Base-by-base conservation (phyloP, 2,329 filamentous ascomycete species). In the Fusarium tupiense region DNA sequence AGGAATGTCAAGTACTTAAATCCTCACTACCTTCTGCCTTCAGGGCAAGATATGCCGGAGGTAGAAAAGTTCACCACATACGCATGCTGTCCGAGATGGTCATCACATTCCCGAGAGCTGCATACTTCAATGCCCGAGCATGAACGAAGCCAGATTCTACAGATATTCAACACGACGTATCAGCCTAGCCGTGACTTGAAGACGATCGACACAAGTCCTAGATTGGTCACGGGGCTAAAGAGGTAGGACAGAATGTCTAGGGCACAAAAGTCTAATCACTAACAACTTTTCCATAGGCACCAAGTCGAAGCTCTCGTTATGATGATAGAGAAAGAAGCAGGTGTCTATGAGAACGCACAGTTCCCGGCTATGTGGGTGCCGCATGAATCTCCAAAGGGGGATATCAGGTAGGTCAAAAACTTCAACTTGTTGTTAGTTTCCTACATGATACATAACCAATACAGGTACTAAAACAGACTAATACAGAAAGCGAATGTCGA, bases 271-370 rank as follows among this genome's bases (percentile, higher is more conserved):
- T 12, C n/a, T 44, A 19, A 17, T 31, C 14, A 56, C 8, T 49
- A 4, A 49, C 19, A 33, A 13, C 11, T 14, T 8, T 16, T 41
- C 26, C 7, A 5, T 47, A 67, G 64, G 12, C 64, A 67, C 37
- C 59, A 67, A 41, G 29, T 53, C 16, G 50, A 52, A 24, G 65
- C 65, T 24, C 50, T 68, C 2, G 47, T 20, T 5, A 63, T 57
- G 52, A 67, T 67, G 59, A 35, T 52, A 26, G 64, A 67, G 24
- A 58, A 50, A 22, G 64, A 67, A 52, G 29, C 33, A 14, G 59
- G 52, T 17, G 4, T n/a, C 9, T 38, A 52, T 26, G n/a, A 46
- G 17, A 33, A 17, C 31, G 31, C 50, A 10, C n/a, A 50, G 8
- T 67, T 67, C 44, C 64, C 59, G 8, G 38, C 29, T 22, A 49